Evolutionary conservation across 129 eudicot genomes (phyloP).

Genomic region (Lonicera japonica): DNA sequence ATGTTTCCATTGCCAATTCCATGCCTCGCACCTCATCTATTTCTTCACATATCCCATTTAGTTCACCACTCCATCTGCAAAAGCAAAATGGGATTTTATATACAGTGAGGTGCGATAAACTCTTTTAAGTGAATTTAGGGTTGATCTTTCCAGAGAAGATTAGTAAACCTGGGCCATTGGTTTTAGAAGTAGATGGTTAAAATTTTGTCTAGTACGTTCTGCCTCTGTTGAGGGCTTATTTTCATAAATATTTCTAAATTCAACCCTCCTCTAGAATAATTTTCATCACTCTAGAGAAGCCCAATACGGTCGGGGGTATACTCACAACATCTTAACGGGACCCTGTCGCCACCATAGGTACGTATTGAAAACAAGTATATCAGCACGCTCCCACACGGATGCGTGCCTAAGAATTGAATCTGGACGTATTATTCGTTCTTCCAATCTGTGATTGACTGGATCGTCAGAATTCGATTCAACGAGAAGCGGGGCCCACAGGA

Average conservation of each 20-base stretch:
- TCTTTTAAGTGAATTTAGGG: no score
- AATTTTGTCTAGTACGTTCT: no score
- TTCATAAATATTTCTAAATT: no score
- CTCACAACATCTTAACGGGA: slow-evolving; percentile 84
- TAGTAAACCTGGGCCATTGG: no score
- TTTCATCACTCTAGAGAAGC: no score
- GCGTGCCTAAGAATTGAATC: slow-evolving; percentile 82
- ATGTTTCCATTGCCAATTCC: slow-evolving; percentile 92
- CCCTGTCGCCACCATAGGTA: slow-evolving; percentile 99
- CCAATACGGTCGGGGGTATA: slow-evolving; percentile 8
- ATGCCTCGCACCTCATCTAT: slow-evolving; percentile 65
- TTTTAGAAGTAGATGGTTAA: no score
- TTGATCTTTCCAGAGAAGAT: no score
- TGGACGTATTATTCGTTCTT: slow-evolving; percentile 84
- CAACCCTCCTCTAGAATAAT: no score
- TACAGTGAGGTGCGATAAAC: neutral
- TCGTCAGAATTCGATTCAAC: slow-evolving; percentile 94
- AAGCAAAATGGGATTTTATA: neutral
- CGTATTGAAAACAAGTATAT: slow-evolving; percentile 81
- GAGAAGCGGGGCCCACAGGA: slow-evolving; percentile 96
- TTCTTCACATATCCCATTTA: slow-evolving; percentile 74
- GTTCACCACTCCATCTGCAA: slow-evolving; percentile 70
- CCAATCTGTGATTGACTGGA: slow-evolving; percentile 82
- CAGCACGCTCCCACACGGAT: slow-evolving; percentile 81
- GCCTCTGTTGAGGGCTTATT: no score